phyloP scores from a whole-genome alignment of 2,329 filamentous ascomycete genomes.

The Rugonectria rugulosa region DNA sequence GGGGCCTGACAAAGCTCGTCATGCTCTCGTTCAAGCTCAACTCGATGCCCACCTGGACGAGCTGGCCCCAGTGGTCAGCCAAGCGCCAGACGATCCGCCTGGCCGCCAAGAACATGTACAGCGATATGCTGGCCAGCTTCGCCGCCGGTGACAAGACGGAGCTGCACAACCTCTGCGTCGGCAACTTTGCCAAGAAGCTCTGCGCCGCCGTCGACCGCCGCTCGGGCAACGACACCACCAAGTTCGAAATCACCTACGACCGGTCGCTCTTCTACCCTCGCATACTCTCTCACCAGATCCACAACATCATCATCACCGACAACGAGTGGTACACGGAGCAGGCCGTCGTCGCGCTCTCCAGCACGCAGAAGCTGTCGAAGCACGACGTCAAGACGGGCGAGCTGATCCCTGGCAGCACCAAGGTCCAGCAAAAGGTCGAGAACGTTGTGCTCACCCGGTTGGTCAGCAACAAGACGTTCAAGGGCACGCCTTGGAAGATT shows the following conservation, averaged over 20 bases:
- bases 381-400: slow-evolving; percentile 47
- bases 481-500: slow-evolving; percentile 64
- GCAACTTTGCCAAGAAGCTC: slow-evolving; percentile 60
- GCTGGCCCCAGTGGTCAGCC: slow-evolving; percentile 53
- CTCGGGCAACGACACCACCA: slow-evolving; percentile 50
- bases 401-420: slow-evolving; percentile 55
- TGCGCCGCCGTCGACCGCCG: slow-evolving; percentile 61
- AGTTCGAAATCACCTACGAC: slow-evolving; percentile 64
- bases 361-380: slow-evolving; percentile 61
- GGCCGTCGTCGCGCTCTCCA: slow-evolving; percentile 67
- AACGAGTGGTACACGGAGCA: slow-evolving; percentile 52
- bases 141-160: slow-evolving; percentile 63
- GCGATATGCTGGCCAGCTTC: slow-evolving; percentile 67
- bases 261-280: slow-evolving; percentile 51
- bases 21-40: slow-evolving; percentile 50
- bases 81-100: slow-evolving; percentile 53
- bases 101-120: slow-evolving; percentile 66
- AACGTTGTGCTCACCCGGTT: slow-evolving; percentile 67
- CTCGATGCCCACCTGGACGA: slow-evolving; percentile 55
- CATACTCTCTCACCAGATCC: slow-evolving; percentile 63
- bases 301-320: slow-evolving; percentile 53
- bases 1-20: slow-evolving; percentile 43
- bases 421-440: slow-evolving; percentile 65
- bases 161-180: slow-evolving; percentile 62
- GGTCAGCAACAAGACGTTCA: slow-evolving; percentile 55